Conservation (phyloP, 2,329 filamentous ascomycete species). For the Colletotrichum simmondsii region DNA sequence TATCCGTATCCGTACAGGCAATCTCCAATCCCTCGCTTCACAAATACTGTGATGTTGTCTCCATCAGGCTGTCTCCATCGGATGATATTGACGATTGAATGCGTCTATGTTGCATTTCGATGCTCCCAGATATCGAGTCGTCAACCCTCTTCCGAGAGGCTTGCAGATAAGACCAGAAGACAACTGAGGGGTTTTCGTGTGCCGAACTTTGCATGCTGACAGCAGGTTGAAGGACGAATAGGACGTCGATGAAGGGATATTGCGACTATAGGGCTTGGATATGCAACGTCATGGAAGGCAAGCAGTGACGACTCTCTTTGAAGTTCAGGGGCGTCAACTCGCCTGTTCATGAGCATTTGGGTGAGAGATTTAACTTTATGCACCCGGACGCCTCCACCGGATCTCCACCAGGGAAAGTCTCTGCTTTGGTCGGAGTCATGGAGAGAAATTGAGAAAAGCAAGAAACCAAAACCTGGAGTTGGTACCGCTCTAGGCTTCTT, state of each 20-base stretch:
- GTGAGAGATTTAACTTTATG: slow-evolving; percentile 33
- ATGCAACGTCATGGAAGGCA: slow-evolving; percentile 25
- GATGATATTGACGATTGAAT: background rate
- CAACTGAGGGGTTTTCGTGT: slow-evolving; percentile 8
- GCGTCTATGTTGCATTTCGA: background rate
- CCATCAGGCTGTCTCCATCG: background rate
- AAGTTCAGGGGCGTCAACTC: background rate
- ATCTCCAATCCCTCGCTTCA: background rate
- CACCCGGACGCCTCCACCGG: slow-evolving; percentile 26
- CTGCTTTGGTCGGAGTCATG: background rate
- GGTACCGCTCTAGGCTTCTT: background rate
- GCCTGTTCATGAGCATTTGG: slow-evolving; percentile 2
- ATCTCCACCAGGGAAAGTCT: slow-evolving; percentile 22
- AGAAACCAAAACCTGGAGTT: background rate
- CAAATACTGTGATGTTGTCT: background rate
- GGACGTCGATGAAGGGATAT: background rate
- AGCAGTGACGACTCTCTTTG: slow-evolving; percentile 14
- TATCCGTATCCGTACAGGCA: background rate
- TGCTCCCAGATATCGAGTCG: background rate
- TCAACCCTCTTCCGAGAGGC: background rate
- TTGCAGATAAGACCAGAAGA: background rate
- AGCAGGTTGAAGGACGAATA: background rate
- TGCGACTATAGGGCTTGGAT: slow-evolving; percentile 4
- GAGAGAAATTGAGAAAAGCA: background rate
- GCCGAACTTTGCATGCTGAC: slow-evolving; percentile 25